Percentiles rank a stretch among this genome's conserved stretches.
Evolutionary conservation across 129 eudicot species (phyloP).

Genomic region (Chrysanthemum seticuspe): DNA sequence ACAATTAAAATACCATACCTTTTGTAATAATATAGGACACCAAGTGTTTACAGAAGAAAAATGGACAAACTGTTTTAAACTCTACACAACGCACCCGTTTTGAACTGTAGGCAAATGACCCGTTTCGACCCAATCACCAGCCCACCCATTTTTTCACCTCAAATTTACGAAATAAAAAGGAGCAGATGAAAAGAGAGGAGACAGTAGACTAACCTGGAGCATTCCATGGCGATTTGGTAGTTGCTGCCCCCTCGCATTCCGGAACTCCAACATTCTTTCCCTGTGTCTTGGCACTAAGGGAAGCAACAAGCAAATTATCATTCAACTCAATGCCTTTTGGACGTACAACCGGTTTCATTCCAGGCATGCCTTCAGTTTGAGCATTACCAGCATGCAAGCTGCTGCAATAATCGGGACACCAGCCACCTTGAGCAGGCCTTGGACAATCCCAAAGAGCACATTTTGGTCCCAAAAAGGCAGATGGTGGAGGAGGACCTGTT

Average conservation of each 20-base stretch:
- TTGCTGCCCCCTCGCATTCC: slow-evolving; percentile 97
- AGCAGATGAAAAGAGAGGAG: not conserved
- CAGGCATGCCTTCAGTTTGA: slow-evolving; percentile 76
- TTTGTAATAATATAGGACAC: no score
- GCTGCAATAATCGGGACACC: slow-evolving; percentile 70
- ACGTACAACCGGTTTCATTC: slow-evolving; percentile 80
- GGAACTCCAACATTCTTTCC: slow-evolving; percentile 97
- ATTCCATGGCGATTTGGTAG: slow-evolving; percentile 96
- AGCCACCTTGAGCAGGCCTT: slow-evolving; percentile 66
- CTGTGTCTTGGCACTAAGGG: slow-evolving; percentile 74
- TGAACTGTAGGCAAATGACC: not conserved
- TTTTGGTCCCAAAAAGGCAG: slow-evolving; percentile 92
- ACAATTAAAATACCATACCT: no score
- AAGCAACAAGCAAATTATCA: slow-evolving; percentile 85
- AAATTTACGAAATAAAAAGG: not conserved
- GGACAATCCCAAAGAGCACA: slow-evolving; percentile 99
- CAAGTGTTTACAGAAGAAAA: no score
- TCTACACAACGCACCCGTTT: no score
- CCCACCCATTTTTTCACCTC: not conserved
- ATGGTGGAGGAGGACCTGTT: slow-evolving; percentile 68
- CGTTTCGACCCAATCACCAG: not conserved
- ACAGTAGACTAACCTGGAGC: slow-evolving; percentile 61
- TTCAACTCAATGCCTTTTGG: slow-evolving; percentile 93
- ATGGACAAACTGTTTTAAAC: no score
- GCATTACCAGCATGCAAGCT: slow-evolving; percentile 73